These are phyloP conservation scores for Basipetospora chlamydospora DNA, from an alignment of 2,329 filamentous ascomycete species.

Conservation along the genomic window DNA sequence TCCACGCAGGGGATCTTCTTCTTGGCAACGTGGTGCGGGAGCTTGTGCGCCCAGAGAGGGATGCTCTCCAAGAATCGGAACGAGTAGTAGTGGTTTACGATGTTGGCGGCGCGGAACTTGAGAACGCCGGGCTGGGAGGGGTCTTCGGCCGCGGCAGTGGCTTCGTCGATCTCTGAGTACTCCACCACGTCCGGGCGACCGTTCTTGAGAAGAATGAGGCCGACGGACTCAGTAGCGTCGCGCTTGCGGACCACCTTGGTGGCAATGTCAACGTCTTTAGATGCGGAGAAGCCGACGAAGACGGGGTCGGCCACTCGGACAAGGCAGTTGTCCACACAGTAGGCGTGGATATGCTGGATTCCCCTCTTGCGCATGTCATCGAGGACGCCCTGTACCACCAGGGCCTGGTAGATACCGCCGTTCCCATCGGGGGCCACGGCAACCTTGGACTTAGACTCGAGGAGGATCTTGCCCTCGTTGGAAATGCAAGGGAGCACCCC, in stretches of 20 bases:
- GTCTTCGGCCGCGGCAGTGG: slow-evolving; percentile 81
- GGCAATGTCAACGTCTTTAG: slow-evolving; percentile 82
- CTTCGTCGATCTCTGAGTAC: slow-evolving; percentile 89
- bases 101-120: slow-evolving; percentile 96
- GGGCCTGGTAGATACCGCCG: slow-evolving; percentile 87
- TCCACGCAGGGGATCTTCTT: slow-evolving; percentile 96
- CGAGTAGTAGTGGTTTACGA: slow-evolving; percentile 99
- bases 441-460: slow-evolving; percentile 80
- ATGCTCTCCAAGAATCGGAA: slow-evolving; percentile 85
- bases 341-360: slow-evolving; percentile 89
- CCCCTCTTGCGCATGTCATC: slow-evolving; percentile 80
- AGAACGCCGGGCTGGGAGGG: slow-evolving; percentile 65
- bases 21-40: slow-evolving; percentile 88
- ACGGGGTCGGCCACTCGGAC: slow-evolving; percentile 94
- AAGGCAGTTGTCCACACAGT: slow-evolving; percentile 99
- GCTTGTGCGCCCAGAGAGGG: slow-evolving; percentile 67
- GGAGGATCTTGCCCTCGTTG: slow-evolving; percentile 91
- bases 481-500: slow-evolving; percentile 93
- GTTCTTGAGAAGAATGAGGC: slow-evolving; percentile 87
- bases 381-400: slow-evolving; percentile 66
- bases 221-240: slow-evolving; percentile 88
- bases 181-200: slow-evolving; percentile 94
- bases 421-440: slow-evolving; percentile 96
- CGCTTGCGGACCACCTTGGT: slow-evolving; percentile 99
- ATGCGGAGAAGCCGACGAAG: slow-evolving; percentile 86